Evolutionary conservation across 331 rosid species (phyloP).

Genomic region (Malus hybrid): DNA sequence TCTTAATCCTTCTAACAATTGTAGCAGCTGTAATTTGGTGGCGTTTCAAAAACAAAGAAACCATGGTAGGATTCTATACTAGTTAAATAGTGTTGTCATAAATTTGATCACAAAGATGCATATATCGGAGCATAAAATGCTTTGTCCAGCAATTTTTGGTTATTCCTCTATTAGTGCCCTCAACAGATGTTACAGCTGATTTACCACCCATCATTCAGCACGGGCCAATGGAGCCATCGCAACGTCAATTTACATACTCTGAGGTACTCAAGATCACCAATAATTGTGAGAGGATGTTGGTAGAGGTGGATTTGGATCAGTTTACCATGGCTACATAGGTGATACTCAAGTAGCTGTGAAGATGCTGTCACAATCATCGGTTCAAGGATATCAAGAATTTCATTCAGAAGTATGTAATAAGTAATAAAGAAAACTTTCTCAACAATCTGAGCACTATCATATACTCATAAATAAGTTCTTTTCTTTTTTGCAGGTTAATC

Average conservation of each 20-base stretch:
- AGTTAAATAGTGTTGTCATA: no score
- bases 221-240: conserved; percentile 1
- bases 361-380: conserved; percentile 35
- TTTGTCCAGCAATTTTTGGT: background rate
- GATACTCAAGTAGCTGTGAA: conserved; percentile 44
- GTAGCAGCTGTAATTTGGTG: conserved; percentile 10
- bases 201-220: background rate
- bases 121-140: background rate
- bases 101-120: background rate
- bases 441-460: background rate
- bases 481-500: conserved; percentile 32
- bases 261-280: conserved; percentile 33
- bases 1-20: conserved; percentile 12
- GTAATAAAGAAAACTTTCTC: background rate
- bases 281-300: conserved; percentile 35
- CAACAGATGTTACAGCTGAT: background rate
- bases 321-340: conserved; percentile 33
- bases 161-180: background rate
- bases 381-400: conserved; percentile 47
- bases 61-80: background rate
- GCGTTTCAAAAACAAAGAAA: conserved; percentile 14
- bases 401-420: conserved; percentile 37
- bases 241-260: conserved; percentile 19
- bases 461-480: background rate
- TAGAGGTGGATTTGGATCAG: conserved; percentile 54